Base-by-base conservation (phyloP, 2,329 filamentous ascomycete species). In the Verticillium zaregamsianum region DNA sequence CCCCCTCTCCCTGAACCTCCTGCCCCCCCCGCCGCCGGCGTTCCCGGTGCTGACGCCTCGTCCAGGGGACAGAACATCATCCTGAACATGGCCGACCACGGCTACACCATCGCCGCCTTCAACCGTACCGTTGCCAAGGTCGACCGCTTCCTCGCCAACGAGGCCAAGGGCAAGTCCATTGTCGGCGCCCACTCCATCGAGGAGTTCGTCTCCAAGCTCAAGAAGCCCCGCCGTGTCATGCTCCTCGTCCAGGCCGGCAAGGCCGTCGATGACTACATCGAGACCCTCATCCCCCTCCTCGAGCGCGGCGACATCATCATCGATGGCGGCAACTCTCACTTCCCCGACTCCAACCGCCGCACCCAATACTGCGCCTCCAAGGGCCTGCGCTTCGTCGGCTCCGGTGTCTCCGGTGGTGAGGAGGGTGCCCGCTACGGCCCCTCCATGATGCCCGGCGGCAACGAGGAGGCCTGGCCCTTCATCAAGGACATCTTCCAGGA, bases 401-500 rank as follows among this genome's bases (percentile, higher is more conserved):
- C 90, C 73, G 95, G 95, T 89, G 95, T 99, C 69, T 99, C 95
- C 69, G 95, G 95, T 83, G 95, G 95, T 84, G 95, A 99, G 85
- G 95, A 99, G 86, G 95, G 95, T 88, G 95, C 95, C 76, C 91
- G 95, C 72, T 97, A 96, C 76, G 95, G 95, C 63, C 95, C 95
- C 71, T 97, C 93, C 68, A 86, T 99, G 79, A 99, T 99, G 95
- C 95, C 95, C 68, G 95, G 95, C 87, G 95, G 95, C 81, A 93
- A 97, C 82, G 93, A 98, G 86, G 92, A 92, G 79, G 95, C 95
- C 61, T 98, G 95, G 95, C 92, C 92, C 72, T 88, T 91, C 81
- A 96, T 99, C 84, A 98, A 99, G 89, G 93, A 98, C 73, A 91
- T 99, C 75, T 96, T 99, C 86, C 95, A 99, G 85, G 88, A 88